Evolutionary conservation across 164 flowering plant genomes (phyloP).

Genomic region (Aristolochia contorta): DNA sequence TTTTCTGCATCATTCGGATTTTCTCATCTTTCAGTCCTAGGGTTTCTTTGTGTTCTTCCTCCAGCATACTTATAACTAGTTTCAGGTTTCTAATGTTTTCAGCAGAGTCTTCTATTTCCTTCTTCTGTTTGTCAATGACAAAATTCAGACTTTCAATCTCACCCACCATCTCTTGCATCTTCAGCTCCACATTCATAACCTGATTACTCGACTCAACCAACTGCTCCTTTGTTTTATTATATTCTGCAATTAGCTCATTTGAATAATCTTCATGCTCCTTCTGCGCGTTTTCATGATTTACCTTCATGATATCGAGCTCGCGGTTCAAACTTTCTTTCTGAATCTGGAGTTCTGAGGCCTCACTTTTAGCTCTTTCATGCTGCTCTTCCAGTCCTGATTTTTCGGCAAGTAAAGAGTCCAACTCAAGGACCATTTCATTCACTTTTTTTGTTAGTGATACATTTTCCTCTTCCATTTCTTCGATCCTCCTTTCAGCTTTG

Average conservation of each 20-base stretch:
- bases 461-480: slow-evolving; percentile 16
- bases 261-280: slow-evolving; percentile 9
- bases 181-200: slow-evolving; percentile 20
- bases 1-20: slow-evolving; percentile 7
- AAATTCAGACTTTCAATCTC: slow-evolving; percentile 19
- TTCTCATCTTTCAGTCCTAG: slow-evolving; percentile 12
- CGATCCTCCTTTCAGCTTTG: slow-evolving; percentile 23
- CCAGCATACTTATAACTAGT: slow-evolving; percentile 3
- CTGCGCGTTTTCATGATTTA: slow-evolving; percentile 2
- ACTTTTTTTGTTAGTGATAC: background rate
- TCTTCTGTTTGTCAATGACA: slow-evolving; percentile 6
- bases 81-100: slow-evolving; percentile 11
- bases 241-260: slow-evolving; percentile 1
- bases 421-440: slow-evolving; percentile 1
- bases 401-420: background rate
- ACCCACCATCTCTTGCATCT: slow-evolving; percentile 24
- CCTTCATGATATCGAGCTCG: slow-evolving; percentile 7
- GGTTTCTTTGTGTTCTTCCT: slow-evolving; percentile 8
- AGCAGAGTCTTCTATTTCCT: slow-evolving; percentile 7
- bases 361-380: slow-evolving; percentile 16
- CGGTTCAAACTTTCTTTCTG: slow-evolving; percentile 4
- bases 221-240: slow-evolving; percentile 6
- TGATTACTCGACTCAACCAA: slow-evolving; percentile 10
- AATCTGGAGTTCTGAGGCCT: slow-evolving; percentile 5
- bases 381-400: slow-evolving; percentile 24